A percentile compares a stretch with the other conserved stretches of the same genome.
Conservation (phyloP, 2,329 filamentous ascomycete genomes). For the Lecanicillium sp. region DNA sequence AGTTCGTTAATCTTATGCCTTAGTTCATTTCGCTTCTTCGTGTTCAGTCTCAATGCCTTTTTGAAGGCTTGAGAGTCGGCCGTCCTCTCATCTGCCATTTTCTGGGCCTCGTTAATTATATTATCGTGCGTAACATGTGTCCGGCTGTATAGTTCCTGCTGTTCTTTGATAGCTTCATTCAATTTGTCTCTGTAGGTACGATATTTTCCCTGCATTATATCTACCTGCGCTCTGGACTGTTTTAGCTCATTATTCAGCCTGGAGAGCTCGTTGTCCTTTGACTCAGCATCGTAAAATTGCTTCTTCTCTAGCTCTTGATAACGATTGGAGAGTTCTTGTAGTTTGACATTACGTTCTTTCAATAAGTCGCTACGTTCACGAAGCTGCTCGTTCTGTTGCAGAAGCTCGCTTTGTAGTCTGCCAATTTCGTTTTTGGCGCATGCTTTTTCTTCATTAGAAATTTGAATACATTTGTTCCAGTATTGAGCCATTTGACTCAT, state of each 20-base stretch:
- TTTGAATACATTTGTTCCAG: slow-evolving; percentile 9
- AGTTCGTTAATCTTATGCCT: too few species aligned
- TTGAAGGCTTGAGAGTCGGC: slow-evolving; percentile 16
- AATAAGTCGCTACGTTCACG: not conserved
- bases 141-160: slow-evolving; percentile 32
- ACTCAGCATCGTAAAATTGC: slow-evolving; percentile 12
- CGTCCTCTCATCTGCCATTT: slow-evolving; percentile 19
- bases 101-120: slow-evolving; percentile 23
- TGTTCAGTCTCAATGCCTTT: slow-evolving; percentile 14
- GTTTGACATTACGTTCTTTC: slow-evolving; percentile 2
- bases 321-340: slow-evolving; percentile 16
- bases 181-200: slow-evolving; percentile 27
- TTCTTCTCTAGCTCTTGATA: slow-evolving; percentile 19
- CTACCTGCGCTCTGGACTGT: slow-evolving; percentile 14
- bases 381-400: slow-evolving; percentile 3
- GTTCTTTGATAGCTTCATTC: slow-evolving; percentile 37
- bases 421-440: slow-evolving; percentile 10
- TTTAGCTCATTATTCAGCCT: slow-evolving; percentile 18
- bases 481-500: slow-evolving; percentile 13
- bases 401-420: slow-evolving; percentile 3
- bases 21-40: slow-evolving; percentile 20
- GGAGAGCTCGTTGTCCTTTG: slow-evolving; percentile 20
- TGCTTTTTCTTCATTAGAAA: slow-evolving; percentile 2
- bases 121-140: slow-evolving; percentile 24
- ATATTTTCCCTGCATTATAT: slow-evolving; percentile 23